Percentiles rank a stretch among this genome's conserved stretches.
Conservation (phyloP, 2,329 filamentous ascomycete species). For the Alternaria sp. region DNA sequence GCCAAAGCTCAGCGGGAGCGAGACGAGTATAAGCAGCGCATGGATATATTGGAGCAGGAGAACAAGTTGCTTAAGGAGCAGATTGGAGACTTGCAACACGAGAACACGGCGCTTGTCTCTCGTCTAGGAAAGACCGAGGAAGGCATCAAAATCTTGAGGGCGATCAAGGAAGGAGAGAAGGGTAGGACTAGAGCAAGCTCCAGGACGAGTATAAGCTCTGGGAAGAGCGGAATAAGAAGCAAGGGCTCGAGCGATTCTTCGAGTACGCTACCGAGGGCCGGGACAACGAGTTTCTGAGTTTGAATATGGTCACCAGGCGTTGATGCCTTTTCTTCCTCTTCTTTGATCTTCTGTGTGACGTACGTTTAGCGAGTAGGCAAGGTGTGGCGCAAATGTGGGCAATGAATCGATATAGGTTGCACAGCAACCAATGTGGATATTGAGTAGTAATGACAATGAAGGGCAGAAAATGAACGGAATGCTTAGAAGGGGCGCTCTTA, state of each 20-base stretch:
- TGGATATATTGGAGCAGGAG: slow-evolving; percentile 58
- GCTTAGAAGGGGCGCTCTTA: neutral
- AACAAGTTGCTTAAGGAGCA: slow-evolving; percentile 60
- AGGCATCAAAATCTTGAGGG: slow-evolving; percentile 44
- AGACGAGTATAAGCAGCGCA: slow-evolving; percentile 56
- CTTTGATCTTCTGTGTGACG: neutral
- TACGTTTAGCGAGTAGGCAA: slow-evolving; percentile 1
- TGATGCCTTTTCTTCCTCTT: neutral
- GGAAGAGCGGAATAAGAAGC: slow-evolving; percentile 27
- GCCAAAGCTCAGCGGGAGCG: slow-evolving; percentile 57
- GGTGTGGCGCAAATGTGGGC: neutral
- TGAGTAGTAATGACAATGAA: neutral
- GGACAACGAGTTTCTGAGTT: slow-evolving; percentile 16
- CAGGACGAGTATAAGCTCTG: slow-evolving; percentile 34
- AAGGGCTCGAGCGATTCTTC: slow-evolving; percentile 15
- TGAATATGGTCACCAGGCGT: neutral
- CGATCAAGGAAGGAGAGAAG: slow-evolving; percentile 37
- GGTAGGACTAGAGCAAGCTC: slow-evolving; percentile 38
- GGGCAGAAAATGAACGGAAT: neutral
- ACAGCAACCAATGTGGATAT: neutral
- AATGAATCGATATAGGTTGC: neutral
- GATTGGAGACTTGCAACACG: slow-evolving; percentile 64
- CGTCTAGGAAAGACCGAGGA: slow-evolving; percentile 53
- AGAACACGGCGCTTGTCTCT: slow-evolving; percentile 63
- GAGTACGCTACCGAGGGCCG: slow-evolving; percentile 19